phyloP scores from a whole-genome alignment of 2,329 filamentous ascomycete species.

The Thermoascus crustaceus region DNA sequence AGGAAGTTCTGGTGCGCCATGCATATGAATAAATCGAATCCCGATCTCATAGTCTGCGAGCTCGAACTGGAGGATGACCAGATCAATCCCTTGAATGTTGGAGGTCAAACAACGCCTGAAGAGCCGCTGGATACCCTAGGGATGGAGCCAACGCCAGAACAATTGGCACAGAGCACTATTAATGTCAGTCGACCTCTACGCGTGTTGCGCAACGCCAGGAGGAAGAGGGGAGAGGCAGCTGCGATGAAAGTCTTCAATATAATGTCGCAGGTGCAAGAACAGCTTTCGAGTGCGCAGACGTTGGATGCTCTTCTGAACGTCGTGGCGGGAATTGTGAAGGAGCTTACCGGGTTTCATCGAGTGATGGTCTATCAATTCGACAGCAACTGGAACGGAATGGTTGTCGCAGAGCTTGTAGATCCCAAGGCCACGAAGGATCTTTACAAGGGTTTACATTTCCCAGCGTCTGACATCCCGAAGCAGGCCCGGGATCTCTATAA shows the following conservation, averaged over 20 bases:
- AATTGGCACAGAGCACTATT: constrained; percentile 66
- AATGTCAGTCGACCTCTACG: constrained; percentile 64
- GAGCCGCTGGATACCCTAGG: constrained; percentile 65
- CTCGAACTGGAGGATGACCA: constrained; percentile 78
- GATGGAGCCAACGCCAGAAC: constrained; percentile 63
- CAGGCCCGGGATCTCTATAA: constrained; percentile 86
- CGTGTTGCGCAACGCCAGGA: constrained; percentile 65
- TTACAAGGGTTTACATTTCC: constrained; percentile 82
- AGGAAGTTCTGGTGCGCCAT: constrained; percentile 81
- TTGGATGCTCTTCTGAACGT: constrained; percentile 71
- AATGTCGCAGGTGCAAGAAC: constrained; percentile 85
- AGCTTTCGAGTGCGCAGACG: constrained; percentile 63
- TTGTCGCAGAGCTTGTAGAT: constrained; percentile 81
- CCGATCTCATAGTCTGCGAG: constrained; percentile 72
- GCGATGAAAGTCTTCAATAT: constrained; percentile 92
- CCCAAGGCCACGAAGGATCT: constrained; percentile 70
- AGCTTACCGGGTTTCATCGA: constrained; percentile 81
- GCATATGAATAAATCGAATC: constrained; percentile 62
- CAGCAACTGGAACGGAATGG: constrained; percentile 69
- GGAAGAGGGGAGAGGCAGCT: constrained; percentile 70
- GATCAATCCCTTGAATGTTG: constrained; percentile 57
- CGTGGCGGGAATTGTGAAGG: constrained; percentile 76
- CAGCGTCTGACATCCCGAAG: constrained; percentile 75
- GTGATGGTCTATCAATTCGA: constrained; percentile 95
- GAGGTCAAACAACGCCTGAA: constrained; percentile 48